Evolutionary conservation across 1,284 basidiomycete species (phyloP), one percentile per base, ranked within the genome.

Genomic region (Moniliophthora roreri): DNA sequence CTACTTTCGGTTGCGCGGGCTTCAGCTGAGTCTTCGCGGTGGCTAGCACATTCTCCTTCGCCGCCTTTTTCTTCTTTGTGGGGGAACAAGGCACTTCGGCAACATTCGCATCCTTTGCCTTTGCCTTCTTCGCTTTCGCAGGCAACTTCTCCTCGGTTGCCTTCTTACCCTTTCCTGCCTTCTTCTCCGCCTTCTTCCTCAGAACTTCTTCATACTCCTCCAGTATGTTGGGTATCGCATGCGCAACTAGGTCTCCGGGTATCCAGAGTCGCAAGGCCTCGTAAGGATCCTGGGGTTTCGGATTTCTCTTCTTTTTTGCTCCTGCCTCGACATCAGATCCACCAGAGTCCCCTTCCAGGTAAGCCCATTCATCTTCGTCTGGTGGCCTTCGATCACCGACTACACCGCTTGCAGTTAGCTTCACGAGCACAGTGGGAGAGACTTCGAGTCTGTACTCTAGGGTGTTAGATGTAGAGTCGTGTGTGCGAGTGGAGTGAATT

Each of bases 401-500:
- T 28, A 92, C 73, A 0, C 89, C 88, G 0, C 76, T 76, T 60
- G 83, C 81, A 8, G 85, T 79, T 0, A 89, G 70, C 2, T 70
- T 71, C 2, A 89, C 87, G 11, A 92, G 75, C 50, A 79, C 74
- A 2, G 74, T 71, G 0, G 89, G 89, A 6, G 80, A 76, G 40
- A 92, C 72, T 63, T 89, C 85, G 16, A 92, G 69, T 4, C 89
- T 85, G 58, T 89, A 90, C 65, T 92, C 89, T 32, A 83, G 73
- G 2, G 86, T 66, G 9, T 73, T 70, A 61, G 90, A 88, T 0
- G 89, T 91, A 2, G 81, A 89, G 1, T 75, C 73, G 60, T 92
- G 89, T 48, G 53, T 68, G 50, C 68, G 70, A 53, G 61, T 65
- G 50, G 68, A 74, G 54, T 72, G 71, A 18, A 77, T 71, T 55